These are phyloP conservation scores for Rosellinia necatrix DNA, from an alignment of 2,329 filamentous ascomycete species.

Conservation along the genomic window DNA sequence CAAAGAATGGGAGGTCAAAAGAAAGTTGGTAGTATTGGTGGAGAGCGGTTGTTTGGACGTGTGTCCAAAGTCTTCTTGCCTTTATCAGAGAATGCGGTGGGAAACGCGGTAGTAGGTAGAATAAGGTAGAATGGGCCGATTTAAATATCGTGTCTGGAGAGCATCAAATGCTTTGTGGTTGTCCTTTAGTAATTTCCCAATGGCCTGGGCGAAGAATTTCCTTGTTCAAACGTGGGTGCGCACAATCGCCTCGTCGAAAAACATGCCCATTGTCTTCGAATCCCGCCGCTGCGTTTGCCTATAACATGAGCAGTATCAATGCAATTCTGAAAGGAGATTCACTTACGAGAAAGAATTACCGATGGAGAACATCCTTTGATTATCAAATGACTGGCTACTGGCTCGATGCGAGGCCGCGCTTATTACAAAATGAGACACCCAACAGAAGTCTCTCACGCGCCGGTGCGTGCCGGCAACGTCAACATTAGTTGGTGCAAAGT, in stretches of 20 bases:
- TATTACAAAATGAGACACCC: constrained; percentile 4
- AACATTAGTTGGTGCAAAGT: constrained; percentile 24
- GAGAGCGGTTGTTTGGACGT: too few relatives aligned
- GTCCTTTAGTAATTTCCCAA: too few relatives aligned
- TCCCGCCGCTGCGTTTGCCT: constrained; percentile 1
- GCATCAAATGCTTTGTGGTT: constrained; percentile 17
- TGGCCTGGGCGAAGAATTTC: constrained; percentile 1
- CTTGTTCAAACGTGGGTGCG: constrained; percentile 14
- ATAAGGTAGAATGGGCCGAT: too few relatives aligned
- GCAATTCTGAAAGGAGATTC: neutral
- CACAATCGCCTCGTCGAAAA: constrained; percentile 7
- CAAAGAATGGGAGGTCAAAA: neutral
- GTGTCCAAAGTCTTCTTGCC: too few relatives aligned
- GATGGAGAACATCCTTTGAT: neutral
- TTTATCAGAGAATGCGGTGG: too few relatives aligned
- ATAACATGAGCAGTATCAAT: constrained; percentile 1
- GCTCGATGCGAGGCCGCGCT: constrained; percentile 9
- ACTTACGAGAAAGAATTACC: constrained; percentile 16
- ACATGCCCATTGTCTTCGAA: constrained; percentile 32
- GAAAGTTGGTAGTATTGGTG: too few relatives aligned
- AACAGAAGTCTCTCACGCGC: neutral
- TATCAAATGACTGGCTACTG: constrained; percentile 6
- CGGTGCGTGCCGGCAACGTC: constrained; percentile 1
- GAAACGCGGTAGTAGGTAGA: neutral
- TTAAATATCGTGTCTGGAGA: too few relatives aligned